Percentiles rank a stretch among this genome's conserved stretches.
Conservation (phyloP, 106 monocot genomes). For the Cymbidium sinense region DNA sequence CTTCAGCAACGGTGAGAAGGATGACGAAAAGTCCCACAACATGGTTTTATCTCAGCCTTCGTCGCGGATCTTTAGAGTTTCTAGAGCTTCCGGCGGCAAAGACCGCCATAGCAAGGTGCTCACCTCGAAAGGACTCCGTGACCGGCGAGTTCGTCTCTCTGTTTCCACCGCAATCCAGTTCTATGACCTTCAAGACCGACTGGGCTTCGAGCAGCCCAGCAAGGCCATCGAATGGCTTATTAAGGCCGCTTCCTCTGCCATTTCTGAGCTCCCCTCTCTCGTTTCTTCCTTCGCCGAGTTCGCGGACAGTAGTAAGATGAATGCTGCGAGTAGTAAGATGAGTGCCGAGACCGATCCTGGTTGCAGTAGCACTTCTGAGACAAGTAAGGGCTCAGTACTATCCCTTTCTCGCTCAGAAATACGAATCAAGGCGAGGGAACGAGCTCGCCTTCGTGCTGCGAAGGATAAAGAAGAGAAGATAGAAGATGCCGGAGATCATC, state of each 20-base stretch:
- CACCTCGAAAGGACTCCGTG: constrained; percentile 79
- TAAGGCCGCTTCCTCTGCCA: constrained; percentile 67
- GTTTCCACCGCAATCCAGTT: constrained; percentile 99
- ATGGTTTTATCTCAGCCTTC: neutral
- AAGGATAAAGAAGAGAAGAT: constrained; percentile 31
- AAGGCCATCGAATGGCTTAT: constrained; percentile 98
- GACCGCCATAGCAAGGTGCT: constrained; percentile 99
- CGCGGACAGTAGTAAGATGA: neutral
- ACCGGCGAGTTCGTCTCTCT: constrained; percentile 85
- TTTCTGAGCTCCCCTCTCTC: constrained; percentile 63
- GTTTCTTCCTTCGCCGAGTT: constrained; percentile 36
- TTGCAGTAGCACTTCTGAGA: constrained; percentile 82
- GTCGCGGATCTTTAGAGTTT: constrained; percentile 80
- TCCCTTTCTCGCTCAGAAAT: constrained; percentile 62
- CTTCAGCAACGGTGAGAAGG: constrained; percentile 15
- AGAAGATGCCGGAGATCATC: constrained; percentile 28
- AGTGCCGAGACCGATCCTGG: constrained; percentile 7
- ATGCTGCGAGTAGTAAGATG: neutral
- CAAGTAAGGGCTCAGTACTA: constrained; percentile 82
- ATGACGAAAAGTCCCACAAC: neutral
- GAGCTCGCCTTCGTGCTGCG: constrained; percentile 25
- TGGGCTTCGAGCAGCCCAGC: constrained; percentile 93
- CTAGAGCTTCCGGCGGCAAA: constrained; percentile 91
- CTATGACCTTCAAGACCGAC: constrained; percentile 94
- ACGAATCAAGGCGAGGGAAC: constrained; percentile 58